Evolutionary conservation across 345 rosid species (phyloP).

Genomic region (Mallotus nudiflorus): DNA sequence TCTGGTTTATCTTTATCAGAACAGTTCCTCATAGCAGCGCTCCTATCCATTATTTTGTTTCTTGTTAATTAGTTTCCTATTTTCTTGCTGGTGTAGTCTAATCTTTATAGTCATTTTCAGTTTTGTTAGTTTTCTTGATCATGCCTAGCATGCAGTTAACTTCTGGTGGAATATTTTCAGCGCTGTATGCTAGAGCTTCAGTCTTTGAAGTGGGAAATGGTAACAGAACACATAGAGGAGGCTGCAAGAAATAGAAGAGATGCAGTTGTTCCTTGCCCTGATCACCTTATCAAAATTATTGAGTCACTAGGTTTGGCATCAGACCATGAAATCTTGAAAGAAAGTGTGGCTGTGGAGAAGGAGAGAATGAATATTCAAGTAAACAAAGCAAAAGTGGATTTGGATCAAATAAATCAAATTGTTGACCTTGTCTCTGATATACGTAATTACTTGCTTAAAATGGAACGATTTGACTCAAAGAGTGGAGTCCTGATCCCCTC

Average conservation of each 20-base stretch:
- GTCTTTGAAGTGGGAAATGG: constrained; percentile 47
- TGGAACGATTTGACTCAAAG: constrained; percentile 52
- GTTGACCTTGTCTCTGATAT: constrained; percentile 59
- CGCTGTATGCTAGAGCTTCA: constrained; percentile 62
- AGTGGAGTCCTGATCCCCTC: constrained; percentile 67
- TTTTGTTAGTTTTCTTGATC: constrained; percentile 7
- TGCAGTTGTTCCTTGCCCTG: constrained; percentile 46
- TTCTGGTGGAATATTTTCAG: constrained; percentile 42
- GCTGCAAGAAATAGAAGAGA: constrained; percentile 50
- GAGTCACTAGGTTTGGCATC: constrained; percentile 60
- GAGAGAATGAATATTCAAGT: constrained; percentile 52
- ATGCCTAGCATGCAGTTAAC: constrained; percentile 27
- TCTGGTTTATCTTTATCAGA: neutral
- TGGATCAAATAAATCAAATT: constrained; percentile 44
- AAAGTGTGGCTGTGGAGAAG: constrained; percentile 80
- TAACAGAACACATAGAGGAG: constrained; percentile 48
- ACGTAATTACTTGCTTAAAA: constrained; percentile 63
- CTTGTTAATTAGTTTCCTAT: neutral
- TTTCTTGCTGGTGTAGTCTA: constrained; percentile 3
- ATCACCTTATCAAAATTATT: constrained; percentile 48
- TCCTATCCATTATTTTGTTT: constrained; percentile 15
- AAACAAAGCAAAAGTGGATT: constrained; percentile 36
- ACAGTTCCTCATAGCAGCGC: neutral
- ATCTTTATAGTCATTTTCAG: constrained; percentile 9
- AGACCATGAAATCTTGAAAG: constrained; percentile 67